Evolutionary conservation across 2,329 filamentous ascomycete genomes (phyloP).

Genomic region (Fusarium annulatum): DNA sequence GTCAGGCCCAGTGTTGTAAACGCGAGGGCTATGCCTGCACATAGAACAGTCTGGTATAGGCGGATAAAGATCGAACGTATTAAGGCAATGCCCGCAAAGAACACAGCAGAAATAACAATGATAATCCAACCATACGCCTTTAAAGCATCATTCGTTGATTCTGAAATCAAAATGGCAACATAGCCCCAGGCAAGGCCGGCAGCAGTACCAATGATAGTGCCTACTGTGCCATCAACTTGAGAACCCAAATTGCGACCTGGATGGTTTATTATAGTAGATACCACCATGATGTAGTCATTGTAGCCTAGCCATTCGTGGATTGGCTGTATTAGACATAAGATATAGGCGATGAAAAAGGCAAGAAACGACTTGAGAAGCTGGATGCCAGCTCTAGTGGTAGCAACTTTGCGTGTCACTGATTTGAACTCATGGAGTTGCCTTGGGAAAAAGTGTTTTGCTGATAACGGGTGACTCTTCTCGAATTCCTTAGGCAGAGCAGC

Average conservation of each 20-base stretch:
- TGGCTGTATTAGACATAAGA: conserved; percentile 63
- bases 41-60: conserved; percentile 65
- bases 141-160: conserved; percentile 58
- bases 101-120: conserved; percentile 64
- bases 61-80: conserved; percentile 66
- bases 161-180: conserved; percentile 65
- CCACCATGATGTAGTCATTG: conserved; percentile 65
- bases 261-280: conserved; percentile 69
- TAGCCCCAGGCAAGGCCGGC: conserved; percentile 66
- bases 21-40: conserved; percentile 65
- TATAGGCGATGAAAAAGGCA: conserved; percentile 67
- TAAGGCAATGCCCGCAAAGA: conserved; percentile 63
- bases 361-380: conserved; percentile 64
- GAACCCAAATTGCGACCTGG: conserved; percentile 66
- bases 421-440: conserved; percentile 59
- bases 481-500: conserved; percentile 60
- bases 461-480: conserved; percentile 59
- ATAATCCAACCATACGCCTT: conserved; percentile 65
- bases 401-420: conserved; percentile 53
- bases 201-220: conserved; percentile 65
- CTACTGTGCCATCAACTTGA: conserved; percentile 65
- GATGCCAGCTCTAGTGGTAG: conserved; percentile 62
- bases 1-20: conserved; percentile 65
- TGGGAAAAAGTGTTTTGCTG: conserved; percentile 58
- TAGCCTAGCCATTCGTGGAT: conserved; percentile 63